A percentile compares a stretch with the other conserved stretches of the same genome.
These are phyloP conservation scores for Paramecium octaurelia DNA, from an alignment of 73 alveolate genomes.

Conservation along the genomic window DNA sequence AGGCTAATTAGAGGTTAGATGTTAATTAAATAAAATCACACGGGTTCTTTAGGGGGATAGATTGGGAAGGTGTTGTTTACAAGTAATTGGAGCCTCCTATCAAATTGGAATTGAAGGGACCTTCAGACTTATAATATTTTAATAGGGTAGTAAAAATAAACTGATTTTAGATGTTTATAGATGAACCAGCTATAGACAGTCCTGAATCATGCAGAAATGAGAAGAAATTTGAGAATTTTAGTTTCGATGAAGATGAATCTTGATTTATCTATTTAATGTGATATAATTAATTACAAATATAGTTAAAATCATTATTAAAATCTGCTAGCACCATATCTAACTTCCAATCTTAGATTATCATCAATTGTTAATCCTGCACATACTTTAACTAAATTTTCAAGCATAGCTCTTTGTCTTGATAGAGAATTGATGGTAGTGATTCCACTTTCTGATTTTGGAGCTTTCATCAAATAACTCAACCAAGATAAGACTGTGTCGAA, in stretches of 20 bases:
- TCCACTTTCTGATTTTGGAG: slow-evolving; percentile 55
- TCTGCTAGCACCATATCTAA: slow-evolving; percentile 33
- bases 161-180: not conserved
- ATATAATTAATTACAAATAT: not conserved
- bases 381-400: slow-evolving; percentile 56
- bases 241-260: not conserved
- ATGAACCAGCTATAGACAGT: slow-evolving; percentile 12
- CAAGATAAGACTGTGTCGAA: slow-evolving; percentile 48
- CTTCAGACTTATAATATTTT: not conserved
- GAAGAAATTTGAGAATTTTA: not conserved
- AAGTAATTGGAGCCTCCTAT: not conserved
- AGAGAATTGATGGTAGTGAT: slow-evolving; percentile 48
- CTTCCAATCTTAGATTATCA: slow-evolving; percentile 48
- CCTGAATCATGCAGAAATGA: not conserved
- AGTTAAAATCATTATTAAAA: not conserved
- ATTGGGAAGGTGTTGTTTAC: not conserved
- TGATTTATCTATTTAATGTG: not conserved
- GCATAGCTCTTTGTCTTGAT: slow-evolving; percentile 56
- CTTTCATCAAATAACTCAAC: slow-evolving; percentile 55
- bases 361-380: slow-evolving; percentile 60
- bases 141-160: not conserved
- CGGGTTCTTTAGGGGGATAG: not conserved
- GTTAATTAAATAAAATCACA: not conserved
- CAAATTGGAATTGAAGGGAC: not conserved
- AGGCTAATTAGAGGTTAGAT: not conserved